These are phyloP conservation scores for Hypoxylon fragiforme DNA, from an alignment of 495 filamentous ascomycete genomes.

Conservation along the genomic window DNA sequence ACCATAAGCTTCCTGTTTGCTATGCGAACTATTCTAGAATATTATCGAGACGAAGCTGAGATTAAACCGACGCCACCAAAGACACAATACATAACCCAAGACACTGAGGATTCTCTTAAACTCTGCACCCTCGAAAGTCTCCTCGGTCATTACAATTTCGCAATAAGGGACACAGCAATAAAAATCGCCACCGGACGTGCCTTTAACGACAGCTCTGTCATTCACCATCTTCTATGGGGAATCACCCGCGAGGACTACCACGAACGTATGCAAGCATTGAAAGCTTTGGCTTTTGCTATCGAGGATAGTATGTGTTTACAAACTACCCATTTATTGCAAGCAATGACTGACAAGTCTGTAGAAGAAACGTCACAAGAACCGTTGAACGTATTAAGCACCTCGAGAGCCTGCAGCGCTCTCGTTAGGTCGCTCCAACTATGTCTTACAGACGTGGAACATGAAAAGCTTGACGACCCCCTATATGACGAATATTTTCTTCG, in stretches of 20 bases:
- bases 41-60: constrained; percentile 52
- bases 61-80: constrained; percentile 54
- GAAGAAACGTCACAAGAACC: constrained; percentile 30
- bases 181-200: constrained; percentile 58
- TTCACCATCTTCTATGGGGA: constrained; percentile 51
- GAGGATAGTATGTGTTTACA: constrained; percentile 39
- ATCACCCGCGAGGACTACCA: constrained; percentile 56
- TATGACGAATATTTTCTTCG: constrained; percentile 58
- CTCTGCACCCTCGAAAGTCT: constrained; percentile 54
- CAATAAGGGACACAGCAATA: constrained; percentile 55
- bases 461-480: constrained; percentile 47
- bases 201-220: constrained; percentile 46
- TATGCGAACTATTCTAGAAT: constrained; percentile 45
- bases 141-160: constrained; percentile 54
- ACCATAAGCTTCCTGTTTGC: constrained; percentile 40
- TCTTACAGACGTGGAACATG: constrained; percentile 52
- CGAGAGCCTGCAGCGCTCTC: constrained; percentile 53
- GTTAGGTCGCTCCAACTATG: constrained; percentile 56
- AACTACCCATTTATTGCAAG: neutral
- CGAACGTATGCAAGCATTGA: constrained; percentile 52
- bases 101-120: constrained; percentile 60
- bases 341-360: constrained; percentile 13
- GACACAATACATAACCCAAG: constrained; percentile 61
- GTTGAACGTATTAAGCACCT: constrained; percentile 39
- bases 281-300: constrained; percentile 49